Percentiles rank a stretch among this genome's conserved stretches.
These are phyloP conservation scores for Pichia norvegensis DNA, from an alignment of 1,139 yeast species.

Conservation along the genomic window DNA sequence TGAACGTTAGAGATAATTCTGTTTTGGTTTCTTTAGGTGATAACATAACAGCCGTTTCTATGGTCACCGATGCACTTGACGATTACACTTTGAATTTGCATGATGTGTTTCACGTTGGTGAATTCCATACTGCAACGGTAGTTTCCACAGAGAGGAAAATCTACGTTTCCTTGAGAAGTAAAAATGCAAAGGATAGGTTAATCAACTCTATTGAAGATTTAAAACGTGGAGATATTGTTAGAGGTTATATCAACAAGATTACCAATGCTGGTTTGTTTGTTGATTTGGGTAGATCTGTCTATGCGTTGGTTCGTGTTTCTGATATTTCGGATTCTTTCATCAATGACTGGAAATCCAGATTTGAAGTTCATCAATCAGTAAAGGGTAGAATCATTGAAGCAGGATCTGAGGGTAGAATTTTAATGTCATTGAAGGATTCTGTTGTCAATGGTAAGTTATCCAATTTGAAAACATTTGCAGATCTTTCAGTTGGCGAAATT, in stretches of 20 bases:
- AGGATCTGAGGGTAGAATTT: constrained; percentile 55
- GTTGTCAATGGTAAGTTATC: constrained; percentile 65
- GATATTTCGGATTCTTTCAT: constrained; percentile 76
- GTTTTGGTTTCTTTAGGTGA: constrained; percentile 63
- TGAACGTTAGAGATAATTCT: constrained; percentile 53
- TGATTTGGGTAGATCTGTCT: constrained; percentile 60
- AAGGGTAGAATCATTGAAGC: constrained; percentile 63
- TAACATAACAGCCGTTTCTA: constrained; percentile 56
- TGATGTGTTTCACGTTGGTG: constrained; percentile 47
- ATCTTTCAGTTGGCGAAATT: constrained; percentile 60
- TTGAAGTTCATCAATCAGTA: constrained; percentile 65
- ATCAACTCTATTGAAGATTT: constrained; percentile 49
- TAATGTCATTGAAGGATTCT: constrained; percentile 74
- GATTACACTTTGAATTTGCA: constrained; percentile 54
- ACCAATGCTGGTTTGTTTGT: constrained; percentile 76
- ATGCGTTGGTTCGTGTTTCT: constrained; percentile 74
- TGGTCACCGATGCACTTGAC: constrained; percentile 70
- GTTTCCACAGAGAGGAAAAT: constrained; percentile 52
- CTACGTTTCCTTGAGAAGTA: constrained; percentile 53
- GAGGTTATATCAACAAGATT: constrained; percentile 72
- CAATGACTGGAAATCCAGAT: constrained; percentile 82
- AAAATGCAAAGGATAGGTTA: constrained; percentile 44
- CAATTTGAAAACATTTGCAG: constrained; percentile 51
- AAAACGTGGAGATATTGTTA: constrained; percentile 60
- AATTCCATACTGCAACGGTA: constrained; percentile 56